These are phyloP conservation scores for Alternaria brassicicola DNA, from an alignment of 2,329 filamentous ascomycete genomes.

Conservation along the genomic window DNA sequence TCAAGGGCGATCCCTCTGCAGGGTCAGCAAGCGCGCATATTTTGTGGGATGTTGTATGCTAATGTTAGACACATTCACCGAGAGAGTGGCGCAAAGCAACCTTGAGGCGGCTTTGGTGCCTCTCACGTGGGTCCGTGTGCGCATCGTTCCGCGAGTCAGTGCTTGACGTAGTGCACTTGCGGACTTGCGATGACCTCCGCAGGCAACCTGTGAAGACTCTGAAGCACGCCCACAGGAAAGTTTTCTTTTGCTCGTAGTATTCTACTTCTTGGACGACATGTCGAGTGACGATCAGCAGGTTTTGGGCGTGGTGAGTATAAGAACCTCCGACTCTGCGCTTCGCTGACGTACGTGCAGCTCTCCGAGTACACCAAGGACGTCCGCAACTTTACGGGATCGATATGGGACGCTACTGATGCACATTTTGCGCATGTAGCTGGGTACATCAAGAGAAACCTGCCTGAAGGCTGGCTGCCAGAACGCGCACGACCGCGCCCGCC, in stretches of 20 bases:
- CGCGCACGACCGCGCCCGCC: conserved; percentile 65
- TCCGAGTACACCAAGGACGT: conserved; percentile 68
- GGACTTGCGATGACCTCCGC: conserved; percentile 8
- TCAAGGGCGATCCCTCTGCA: conserved; percentile 20
- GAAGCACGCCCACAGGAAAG: conserved; percentile 1
- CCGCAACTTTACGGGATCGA: conserved; percentile 70
- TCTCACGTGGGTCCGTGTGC: conserved; percentile 20
- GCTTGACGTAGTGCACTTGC: conserved; percentile 18
- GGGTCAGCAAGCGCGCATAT: conserved; percentile 20
- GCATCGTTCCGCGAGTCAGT: conserved; percentile 15
- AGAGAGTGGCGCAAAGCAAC: conserved; percentile 21
- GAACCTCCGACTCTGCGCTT: conserved; percentile 5
- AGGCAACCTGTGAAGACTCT: conserved; percentile 1
- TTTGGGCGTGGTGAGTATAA: conserved; percentile 70
- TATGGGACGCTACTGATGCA: conserved; percentile 80
- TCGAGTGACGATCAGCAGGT: conserved; percentile 80
- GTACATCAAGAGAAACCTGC: conserved; percentile 70
- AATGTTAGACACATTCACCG: conserved; percentile 1
- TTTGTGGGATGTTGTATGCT: conserved; percentile 1
- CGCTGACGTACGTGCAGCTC: conserved; percentile 52
- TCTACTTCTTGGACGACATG: conserved; percentile 58
- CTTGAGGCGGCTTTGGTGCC: background rate
- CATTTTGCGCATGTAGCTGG: conserved; percentile 79
- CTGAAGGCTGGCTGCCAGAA: conserved; percentile 75
- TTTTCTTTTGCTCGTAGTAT: background rate